A percentile compares a stretch with the other conserved stretches of the same genome.
Evolutionary conservation across 768 basidiomycete species (phyloP).

Genomic region (Melanogaster broomeanus): DNA sequence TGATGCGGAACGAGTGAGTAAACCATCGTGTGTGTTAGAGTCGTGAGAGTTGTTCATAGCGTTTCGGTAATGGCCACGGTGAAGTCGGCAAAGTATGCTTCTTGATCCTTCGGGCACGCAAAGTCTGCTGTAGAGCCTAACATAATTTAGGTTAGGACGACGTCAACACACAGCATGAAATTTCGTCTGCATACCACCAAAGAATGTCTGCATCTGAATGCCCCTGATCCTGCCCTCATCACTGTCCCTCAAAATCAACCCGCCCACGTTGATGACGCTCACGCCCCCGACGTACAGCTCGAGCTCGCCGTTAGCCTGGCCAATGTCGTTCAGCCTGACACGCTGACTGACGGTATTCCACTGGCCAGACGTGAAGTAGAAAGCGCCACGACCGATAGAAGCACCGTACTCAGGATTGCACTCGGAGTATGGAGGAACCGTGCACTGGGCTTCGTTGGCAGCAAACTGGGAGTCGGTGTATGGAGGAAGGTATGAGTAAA

Average conservation of each 20-base stretch:
- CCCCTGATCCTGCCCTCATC: constrained; percentile 57
- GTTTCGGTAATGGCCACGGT: constrained; percentile 59
- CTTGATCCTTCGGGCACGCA: constrained; percentile 64
- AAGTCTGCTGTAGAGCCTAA: constrained; percentile 48
- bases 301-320: constrained; percentile 69
- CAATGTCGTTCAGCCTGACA: constrained; percentile 72
- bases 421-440: constrained; percentile 47
- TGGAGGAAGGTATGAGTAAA: constrained; percentile 70
- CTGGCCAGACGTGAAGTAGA: constrained; percentile 58
- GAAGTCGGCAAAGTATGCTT: constrained; percentile 69
- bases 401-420: constrained; percentile 68
- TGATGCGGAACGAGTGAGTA: not conserved
- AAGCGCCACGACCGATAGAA: constrained; percentile 69
- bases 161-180: constrained; percentile 1
- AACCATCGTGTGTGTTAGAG: not conserved
- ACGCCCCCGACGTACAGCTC: constrained; percentile 66
- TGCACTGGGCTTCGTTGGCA: constrained; percentile 52
- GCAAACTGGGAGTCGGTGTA: constrained; percentile 25
- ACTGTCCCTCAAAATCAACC: constrained; percentile 55
- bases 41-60: constrained; percentile 29
- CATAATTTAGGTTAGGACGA: not conserved
- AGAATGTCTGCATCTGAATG: constrained; percentile 79
- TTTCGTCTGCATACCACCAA: constrained; percentile 51
- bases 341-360: constrained; percentile 75
- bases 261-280: constrained; percentile 58